Conservation (phyloP, 176 grass and related monocot genomes). For the Neostapfia colusana region DNA sequence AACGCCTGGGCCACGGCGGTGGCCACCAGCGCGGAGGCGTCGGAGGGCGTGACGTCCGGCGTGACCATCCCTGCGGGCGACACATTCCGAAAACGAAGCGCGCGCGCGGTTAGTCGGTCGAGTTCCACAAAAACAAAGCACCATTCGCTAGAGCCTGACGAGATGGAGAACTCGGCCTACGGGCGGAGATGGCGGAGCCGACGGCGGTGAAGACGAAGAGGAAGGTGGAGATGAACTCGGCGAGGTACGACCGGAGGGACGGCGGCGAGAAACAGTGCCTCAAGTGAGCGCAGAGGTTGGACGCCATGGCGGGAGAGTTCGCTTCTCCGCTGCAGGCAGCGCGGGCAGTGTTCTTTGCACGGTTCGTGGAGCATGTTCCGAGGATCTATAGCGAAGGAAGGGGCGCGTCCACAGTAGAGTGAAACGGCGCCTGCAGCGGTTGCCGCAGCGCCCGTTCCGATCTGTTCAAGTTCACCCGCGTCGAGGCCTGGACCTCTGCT, state of each 20-base stretch:
- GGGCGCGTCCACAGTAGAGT: constrained; percentile 8
- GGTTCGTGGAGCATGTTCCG: neutral
- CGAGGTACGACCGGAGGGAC: constrained; percentile 59
- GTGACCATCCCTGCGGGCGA: constrained; percentile 60
- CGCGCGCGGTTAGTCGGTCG: neutral
- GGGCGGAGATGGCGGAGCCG: constrained; percentile 64
- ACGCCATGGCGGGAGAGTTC: constrained; percentile 39
- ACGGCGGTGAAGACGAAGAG: constrained; percentile 75
- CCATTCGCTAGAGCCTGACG: neutral
- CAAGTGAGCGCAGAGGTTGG: constrained; percentile 42
- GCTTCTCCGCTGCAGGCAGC: neutral
- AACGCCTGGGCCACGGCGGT: constrained; percentile 67
- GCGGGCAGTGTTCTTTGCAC: neutral
- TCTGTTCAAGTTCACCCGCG: constrained; percentile 1
- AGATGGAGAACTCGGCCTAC: constrained; percentile 13
- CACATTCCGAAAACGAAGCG: neutral
- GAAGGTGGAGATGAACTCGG: constrained; percentile 94
- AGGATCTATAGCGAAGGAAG: constrained; percentile 3
- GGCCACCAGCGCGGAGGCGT: constrained; percentile 62
- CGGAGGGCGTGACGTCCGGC: constrained; percentile 33
- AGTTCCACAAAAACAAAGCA: too few species aligned
- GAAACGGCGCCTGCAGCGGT: constrained; percentile 43
- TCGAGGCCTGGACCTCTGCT: neutral
- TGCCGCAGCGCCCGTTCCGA: constrained; percentile 22
- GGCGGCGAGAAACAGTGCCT: constrained; percentile 50